A percentile compares a stretch with the other conserved stretches of the same genome.
Evolutionary conservation across 148 eudicot species (phyloP).

Genomic region (Dianthus caryophyllus): DNA sequence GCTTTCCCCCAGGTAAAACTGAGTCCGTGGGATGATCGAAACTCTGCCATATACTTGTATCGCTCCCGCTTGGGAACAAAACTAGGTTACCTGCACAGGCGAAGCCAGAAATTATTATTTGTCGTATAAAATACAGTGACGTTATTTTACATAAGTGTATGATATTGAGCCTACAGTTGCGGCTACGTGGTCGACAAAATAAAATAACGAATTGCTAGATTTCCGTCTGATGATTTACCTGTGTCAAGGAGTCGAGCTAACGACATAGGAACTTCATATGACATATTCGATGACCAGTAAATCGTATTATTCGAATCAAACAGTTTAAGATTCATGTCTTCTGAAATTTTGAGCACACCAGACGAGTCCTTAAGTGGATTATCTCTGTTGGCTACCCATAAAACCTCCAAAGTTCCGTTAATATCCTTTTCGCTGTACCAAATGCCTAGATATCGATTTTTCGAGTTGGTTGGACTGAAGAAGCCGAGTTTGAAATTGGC

Average conservation of each 20-base stretch:
- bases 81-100: slow-evolving; percentile 25
- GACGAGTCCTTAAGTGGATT: slow-evolving; percentile 31
- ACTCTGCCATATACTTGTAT: slow-evolving; percentile 28
- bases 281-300: slow-evolving; percentile 36
- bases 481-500: slow-evolving; percentile 30
- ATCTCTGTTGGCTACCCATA: slow-evolving; percentile 53
- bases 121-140: too few relatives aligned
- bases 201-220: too few relatives aligned
- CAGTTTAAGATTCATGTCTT: slow-evolving; percentile 33
- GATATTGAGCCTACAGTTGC: too few relatives aligned
- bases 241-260: slow-evolving; percentile 33
- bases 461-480: slow-evolving; percentile 32
- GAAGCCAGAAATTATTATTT: slow-evolving; percentile 14
- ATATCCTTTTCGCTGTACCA: slow-evolving; percentile 8
- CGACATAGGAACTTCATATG: not conserved
- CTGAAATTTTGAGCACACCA: slow-evolving; percentile 25
- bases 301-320: slow-evolving; percentile 22
- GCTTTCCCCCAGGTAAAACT: slow-evolving; percentile 7
- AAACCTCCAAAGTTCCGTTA: slow-evolving; percentile 13
- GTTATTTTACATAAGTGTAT: too few relatives aligned
- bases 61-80: slow-evolving; percentile 13
- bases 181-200: too few relatives aligned
- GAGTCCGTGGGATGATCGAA: slow-evolving; percentile 32
- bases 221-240: slow-evolving; percentile 35
- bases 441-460: slow-evolving; percentile 36